A percentile compares a stretch with the other conserved stretches of the same genome.
These are phyloP conservation scores for Peterozyma toletana DNA, from an alignment of 805 yeast genomes.

Conservation along the genomic window DNA sequence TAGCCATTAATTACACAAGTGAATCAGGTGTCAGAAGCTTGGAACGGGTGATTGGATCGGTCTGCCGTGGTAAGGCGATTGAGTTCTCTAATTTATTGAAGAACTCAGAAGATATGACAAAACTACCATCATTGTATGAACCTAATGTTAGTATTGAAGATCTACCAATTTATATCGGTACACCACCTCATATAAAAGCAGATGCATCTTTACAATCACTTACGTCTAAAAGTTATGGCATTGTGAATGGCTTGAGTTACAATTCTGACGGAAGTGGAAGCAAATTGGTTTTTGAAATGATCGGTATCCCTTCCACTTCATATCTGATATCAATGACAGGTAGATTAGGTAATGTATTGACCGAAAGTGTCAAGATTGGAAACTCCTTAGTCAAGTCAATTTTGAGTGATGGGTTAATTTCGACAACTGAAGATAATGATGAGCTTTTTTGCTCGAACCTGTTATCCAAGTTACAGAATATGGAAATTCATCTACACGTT, in stretches of 20 bases:
- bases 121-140: conserved; percentile 21
- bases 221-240: conserved; percentile 51
- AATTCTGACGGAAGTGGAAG: conserved; percentile 85
- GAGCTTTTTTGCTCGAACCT: conserved; percentile 12
- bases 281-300: conserved; percentile 70
- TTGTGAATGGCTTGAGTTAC: conserved; percentile 84
- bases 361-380: conserved; percentile 79
- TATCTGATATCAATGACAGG: conserved; percentile 65
- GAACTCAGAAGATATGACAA: conserved; percentile 17
- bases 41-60: conserved; percentile 66
- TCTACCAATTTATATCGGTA: conserved; percentile 63
- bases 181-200: conserved; percentile 30
- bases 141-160: conserved; percentile 43
- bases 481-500: conserved; percentile 50
- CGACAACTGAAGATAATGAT: conserved; percentile 14
- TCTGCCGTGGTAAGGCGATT: conserved; percentile 80
- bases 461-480: conserved; percentile 37
- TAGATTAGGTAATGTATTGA: conserved; percentile 69
- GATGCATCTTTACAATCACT: conserved; percentile 37
- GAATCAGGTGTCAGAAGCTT: conserved; percentile 84
- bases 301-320: conserved; percentile 47
- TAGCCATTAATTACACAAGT: conserved; percentile 66
- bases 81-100: conserved; percentile 37
- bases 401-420: conserved; percentile 16
- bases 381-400: conserved; percentile 63